These are phyloP conservation scores for Tetradesmus obliquus DNA, from an alignment of 139 green algal species.

Conservation along the genomic window DNA sequence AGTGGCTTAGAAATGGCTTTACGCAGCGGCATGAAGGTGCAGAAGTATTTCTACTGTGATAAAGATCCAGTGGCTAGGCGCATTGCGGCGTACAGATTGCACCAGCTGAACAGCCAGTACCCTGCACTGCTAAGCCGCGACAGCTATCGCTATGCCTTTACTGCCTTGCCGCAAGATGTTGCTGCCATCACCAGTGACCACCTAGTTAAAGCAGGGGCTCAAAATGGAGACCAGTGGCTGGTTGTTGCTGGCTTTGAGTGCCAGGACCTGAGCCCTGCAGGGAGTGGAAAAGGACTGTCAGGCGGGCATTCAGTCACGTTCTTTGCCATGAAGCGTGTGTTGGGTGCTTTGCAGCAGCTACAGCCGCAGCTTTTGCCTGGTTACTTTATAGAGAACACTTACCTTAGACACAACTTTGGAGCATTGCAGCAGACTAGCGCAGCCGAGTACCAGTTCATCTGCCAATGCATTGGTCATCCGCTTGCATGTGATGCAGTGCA, in stretches of 20 bases:
- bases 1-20: slow-evolving; percentile 34
- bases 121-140: slow-evolving; percentile 4
- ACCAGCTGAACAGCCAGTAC: background rate
- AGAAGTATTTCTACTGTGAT: slow-evolving; percentile 35
- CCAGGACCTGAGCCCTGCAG: slow-evolving; percentile 25
- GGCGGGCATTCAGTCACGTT: background rate
- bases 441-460: background rate
- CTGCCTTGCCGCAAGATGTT: background rate
- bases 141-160: background rate
- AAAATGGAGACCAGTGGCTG: slow-evolving; percentile 32
- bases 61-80: background rate
- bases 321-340: background rate
- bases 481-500: slow-evolving; percentile 9
- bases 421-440: background rate
- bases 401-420: background rate
- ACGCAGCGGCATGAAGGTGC: slow-evolving; percentile 19
- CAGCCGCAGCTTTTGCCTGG: background rate
- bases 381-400: slow-evolving; percentile 40
- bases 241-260: slow-evolving; percentile 48
- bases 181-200: background rate
- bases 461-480: background rate
- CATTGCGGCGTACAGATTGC: background rate
- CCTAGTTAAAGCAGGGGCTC: background rate
- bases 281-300: background rate
- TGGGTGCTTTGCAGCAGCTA: slow-evolving; percentile 21